Conservation (phyloP, 176 grass and related monocot species). For the Typha latifolia region DNA sequence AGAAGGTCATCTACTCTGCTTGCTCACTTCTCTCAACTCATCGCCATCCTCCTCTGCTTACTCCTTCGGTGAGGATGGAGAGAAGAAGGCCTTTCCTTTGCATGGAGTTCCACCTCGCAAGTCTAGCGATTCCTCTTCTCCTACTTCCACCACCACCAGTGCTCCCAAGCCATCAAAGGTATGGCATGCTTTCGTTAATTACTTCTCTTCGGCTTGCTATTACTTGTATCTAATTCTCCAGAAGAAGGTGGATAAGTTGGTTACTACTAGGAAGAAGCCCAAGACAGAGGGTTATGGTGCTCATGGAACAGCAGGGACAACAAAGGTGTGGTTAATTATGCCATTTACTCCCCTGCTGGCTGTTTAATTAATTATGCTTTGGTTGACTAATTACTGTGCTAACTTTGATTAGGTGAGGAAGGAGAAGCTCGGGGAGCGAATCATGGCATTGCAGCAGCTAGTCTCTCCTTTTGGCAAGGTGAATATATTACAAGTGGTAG, state of each 20-base stretch:
- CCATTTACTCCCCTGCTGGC: neutral
- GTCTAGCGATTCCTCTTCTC: conserved; percentile 6
- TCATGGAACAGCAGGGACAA: neutral
- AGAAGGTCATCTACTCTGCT: neutral
- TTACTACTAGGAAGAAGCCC: conserved; percentile 6
- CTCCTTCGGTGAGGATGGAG: conserved; percentile 9
- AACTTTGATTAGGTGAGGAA: conserved; percentile 36
- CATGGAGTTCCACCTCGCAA: neutral
- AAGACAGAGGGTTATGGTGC: conserved; percentile 3
- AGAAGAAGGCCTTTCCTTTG: neutral
- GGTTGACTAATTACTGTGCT: neutral
- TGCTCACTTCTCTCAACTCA: neutral
- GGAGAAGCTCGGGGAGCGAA: conserved; percentile 63
- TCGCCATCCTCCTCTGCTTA: conserved; percentile 9
- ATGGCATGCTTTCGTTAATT: conserved; percentile 1
- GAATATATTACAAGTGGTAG: neutral
- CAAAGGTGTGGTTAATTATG: neutral
- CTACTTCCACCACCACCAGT: conserved; percentile 5
- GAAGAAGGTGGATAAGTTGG: neutral
- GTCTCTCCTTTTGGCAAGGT: conserved; percentile 87
- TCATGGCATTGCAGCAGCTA: conserved; percentile 68
- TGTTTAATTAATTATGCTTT: conserved; percentile 1
- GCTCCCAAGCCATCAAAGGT: conserved; percentile 9
- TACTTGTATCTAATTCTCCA: neutral
- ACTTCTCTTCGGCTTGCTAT: neutral